Base-by-base conservation (phyloP, 148 eudicot genomes). In the Limonium bicolor region DNA sequence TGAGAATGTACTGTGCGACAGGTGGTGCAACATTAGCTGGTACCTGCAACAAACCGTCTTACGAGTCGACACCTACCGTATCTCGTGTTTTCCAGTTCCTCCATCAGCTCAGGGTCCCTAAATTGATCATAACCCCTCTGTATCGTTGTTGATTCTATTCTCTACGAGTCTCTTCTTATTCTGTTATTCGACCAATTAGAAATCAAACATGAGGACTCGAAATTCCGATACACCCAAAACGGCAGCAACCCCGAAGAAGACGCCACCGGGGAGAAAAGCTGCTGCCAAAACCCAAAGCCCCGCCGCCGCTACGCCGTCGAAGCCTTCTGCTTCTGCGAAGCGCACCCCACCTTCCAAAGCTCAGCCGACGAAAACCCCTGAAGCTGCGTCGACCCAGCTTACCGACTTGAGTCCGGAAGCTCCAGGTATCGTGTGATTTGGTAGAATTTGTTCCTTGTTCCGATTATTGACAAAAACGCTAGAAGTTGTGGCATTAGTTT, bases 151-250 rank as follows among this genome's bases (percentile, higher is more conserved):
- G n/a, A n/a, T n/a, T n/a, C n/a, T n/a, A n/a, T n/a, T n/a, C n/a
- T n/a, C n/a, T n/a, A n/a, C n/a, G n/a, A n/a, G n/a, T n/a, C n/a
- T n/a, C n/a, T n/a, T n/a, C n/a, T n/a, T n/a, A n/a, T n/a, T n/a
- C n/a, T n/a, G n/a, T n/a, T n/a, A n/a, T n/a, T n/a, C n/a, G n/a
- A n/a, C n/a, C n/a, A n/a, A n/a, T n/a, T n/a, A n/a, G n/a, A n/a
- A n/a, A n/a, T n/a, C n/a, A n/a, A n/a, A n/a, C 11, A 81, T 81
- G 93, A 81, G 68, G 51, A 82, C 86, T 40, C 71, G 93, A 15
- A 82, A 77, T 49, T 56, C 78, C 26, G 61, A 56, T 9, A 60
- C 51, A 36, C 73, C 78, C 0, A 74, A 74, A 68, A 41, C 85
- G 26, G 47, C 71, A 7, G 25, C 70, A 1, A 20, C 69, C 2